Conservation (phyloP, 2,329 filamentous ascomycete genomes). For the Curvularia verruculosa region DNA sequence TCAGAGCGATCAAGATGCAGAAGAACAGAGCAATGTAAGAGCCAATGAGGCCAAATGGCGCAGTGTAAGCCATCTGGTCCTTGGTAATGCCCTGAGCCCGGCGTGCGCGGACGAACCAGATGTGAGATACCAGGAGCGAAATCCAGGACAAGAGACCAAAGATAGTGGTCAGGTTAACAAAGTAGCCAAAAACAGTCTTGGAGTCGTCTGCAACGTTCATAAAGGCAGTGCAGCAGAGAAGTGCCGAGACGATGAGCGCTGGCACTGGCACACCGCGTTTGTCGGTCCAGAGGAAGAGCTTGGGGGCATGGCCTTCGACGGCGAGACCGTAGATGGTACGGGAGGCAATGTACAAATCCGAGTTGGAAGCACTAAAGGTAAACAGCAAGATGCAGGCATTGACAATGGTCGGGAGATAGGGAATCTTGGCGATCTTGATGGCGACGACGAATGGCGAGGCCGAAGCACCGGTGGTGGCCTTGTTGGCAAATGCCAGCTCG, state of each 20-base stretch:
- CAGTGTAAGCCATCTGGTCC: slow-evolving; percentile 60
- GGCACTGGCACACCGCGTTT: slow-evolving; percentile 72
- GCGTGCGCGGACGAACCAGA: slow-evolving; percentile 56
- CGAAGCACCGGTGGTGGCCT: slow-evolving; percentile 54
- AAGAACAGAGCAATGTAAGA: slow-evolving; percentile 71
- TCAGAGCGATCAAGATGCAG: slow-evolving; percentile 75
- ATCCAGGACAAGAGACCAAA: slow-evolving; percentile 56
- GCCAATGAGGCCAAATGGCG: slow-evolving; percentile 74
- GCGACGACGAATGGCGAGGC: slow-evolving; percentile 79
- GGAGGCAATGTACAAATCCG: slow-evolving; percentile 75
- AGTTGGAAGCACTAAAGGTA: slow-evolving; percentile 78
- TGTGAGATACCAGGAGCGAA: slow-evolving; percentile 57
- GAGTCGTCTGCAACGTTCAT: slow-evolving; percentile 54
- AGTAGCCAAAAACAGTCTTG: slow-evolving; percentile 55
- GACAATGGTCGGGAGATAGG: slow-evolving; percentile 68
- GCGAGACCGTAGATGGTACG: slow-evolving; percentile 76
- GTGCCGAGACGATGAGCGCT: slow-evolving; percentile 65
- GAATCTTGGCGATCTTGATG: slow-evolving; percentile 68
- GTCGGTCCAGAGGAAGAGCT: slow-evolving; percentile 74
- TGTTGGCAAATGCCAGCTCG: slow-evolving; percentile 65
- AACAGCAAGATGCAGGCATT: slow-evolving; percentile 78
- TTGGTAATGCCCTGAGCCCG: slow-evolving; percentile 55
- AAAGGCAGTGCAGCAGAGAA: slow-evolving; percentile 71
- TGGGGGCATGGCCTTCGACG: slow-evolving; percentile 72
- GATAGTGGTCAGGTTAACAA: slow-evolving; percentile 54